Evolutionary conservation across 2,329 filamentous ascomycete genomes (phyloP).

Genomic region (Pyricularia sp.): DNA sequence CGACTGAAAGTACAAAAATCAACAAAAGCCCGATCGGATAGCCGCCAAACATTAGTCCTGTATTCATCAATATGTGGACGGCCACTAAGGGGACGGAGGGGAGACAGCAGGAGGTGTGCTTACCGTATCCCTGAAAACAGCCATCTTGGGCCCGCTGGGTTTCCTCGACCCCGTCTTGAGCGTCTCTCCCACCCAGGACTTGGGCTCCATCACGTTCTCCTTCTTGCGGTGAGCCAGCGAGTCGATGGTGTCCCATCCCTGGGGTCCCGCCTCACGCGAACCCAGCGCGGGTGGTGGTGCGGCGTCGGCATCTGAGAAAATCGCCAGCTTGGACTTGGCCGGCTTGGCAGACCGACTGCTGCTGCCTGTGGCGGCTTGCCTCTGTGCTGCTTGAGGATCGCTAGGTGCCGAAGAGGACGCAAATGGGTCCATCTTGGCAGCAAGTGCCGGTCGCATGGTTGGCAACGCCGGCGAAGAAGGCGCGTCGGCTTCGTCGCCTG

Average conservation of each 20-base stretch:
- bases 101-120: slow-evolving; percentile 36
- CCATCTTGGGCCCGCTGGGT: slow-evolving; percentile 64
- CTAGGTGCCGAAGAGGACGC: slow-evolving; percentile 40
- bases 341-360: slow-evolving; percentile 48
- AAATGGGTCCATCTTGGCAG: slow-evolving; percentile 80
- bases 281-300: slow-evolving; percentile 42
- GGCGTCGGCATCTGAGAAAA: slow-evolving; percentile 74
- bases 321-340: slow-evolving; percentile 72
- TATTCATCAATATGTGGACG: slow-evolving; percentile 72
- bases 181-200: slow-evolving; percentile 87
- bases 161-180: slow-evolving; percentile 81
- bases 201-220: slow-evolving; percentile 80
- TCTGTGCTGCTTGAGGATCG: slow-evolving; percentile 52
- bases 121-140: slow-evolving; percentile 94
- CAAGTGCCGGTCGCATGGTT: slow-evolving; percentile 71
- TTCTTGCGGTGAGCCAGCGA: slow-evolving; percentile 83
- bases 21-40: slow-evolving; percentile 31
- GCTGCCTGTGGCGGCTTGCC: slow-evolving; percentile 24
- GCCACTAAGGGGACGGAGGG: slow-evolving; percentile 23
- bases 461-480: slow-evolving; percentile 85
- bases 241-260: slow-evolving; percentile 89
- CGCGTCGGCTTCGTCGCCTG: slow-evolving; percentile 34
- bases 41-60: slow-evolving; percentile 78
- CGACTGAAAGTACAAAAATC: slow-evolving; percentile 41
- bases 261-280: slow-evolving; percentile 42